phyloP scores from a whole-genome alignment of 1,284 basidiomycete species.

The Coniferiporia sulphurascens region DNA sequence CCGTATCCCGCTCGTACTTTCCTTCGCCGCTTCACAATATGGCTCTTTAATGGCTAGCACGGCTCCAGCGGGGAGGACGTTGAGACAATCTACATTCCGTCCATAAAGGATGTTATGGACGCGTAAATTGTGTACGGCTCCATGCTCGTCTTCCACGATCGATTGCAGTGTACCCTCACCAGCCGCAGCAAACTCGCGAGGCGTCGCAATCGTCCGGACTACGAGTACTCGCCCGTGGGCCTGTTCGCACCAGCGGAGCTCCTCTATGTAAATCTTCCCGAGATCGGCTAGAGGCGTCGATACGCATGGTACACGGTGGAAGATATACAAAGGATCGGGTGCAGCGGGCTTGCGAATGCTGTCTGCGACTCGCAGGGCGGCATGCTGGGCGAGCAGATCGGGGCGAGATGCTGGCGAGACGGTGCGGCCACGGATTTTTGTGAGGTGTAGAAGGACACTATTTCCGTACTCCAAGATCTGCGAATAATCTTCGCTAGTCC shows the following conservation, averaged over 20 bases:
- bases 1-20: conserved; percentile 14
- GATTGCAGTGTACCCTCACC: conserved; percentile 11
- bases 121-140: conserved; percentile 10
- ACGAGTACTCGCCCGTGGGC: conserved; percentile 5
- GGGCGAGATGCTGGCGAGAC: conserved; percentile 8
- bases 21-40: conserved; percentile 16
- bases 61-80: conserved; percentile 9
- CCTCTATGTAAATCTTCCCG: conserved; percentile 6
- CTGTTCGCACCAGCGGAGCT: conserved; percentile 15
- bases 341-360: background rate
- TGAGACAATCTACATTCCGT: background rate
- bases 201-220: conserved; percentile 5
- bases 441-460: conserved; percentile 9
- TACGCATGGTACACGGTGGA: conserved; percentile 8
- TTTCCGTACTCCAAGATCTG: conserved; percentile 16
- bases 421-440: conserved; percentile 10
- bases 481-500: conserved; percentile 7
- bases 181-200: background rate
- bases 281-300: background rate
- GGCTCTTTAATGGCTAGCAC: conserved; percentile 17
- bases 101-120: conserved; percentile 10
- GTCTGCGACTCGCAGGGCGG: conserved; percentile 6
- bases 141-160: conserved; percentile 13
- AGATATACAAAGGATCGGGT: conserved; percentile 11
- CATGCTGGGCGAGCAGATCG: conserved; percentile 9